These are phyloP conservation scores for Saccharomyces hybrid DNA, from an alignment of 1,139 yeast species.

Conservation along the genomic window DNA sequence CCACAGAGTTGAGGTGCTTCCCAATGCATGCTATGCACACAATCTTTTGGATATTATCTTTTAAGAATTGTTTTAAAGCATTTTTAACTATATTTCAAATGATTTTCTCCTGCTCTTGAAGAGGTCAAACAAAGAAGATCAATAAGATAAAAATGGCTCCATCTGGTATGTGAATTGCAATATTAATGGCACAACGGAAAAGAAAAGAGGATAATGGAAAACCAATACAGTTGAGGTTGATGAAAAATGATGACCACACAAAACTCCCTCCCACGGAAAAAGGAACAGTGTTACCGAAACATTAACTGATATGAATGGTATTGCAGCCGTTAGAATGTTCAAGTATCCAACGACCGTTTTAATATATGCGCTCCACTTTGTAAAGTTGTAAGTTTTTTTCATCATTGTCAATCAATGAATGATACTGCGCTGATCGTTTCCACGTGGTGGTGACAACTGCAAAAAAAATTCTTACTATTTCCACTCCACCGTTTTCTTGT, in stretches of 20 bases:
- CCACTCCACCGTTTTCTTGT: neutral
- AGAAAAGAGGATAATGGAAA: neutral
- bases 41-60: neutral
- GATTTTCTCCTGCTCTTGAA: neutral
- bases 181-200: neutral
- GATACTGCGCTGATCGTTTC: too few species aligned
- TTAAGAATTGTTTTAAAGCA: neutral
- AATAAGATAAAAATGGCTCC: constrained; percentile 41
- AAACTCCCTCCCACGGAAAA: neutral
- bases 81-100: neutral
- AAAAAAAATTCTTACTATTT: neutral
- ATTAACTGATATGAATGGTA: neutral
- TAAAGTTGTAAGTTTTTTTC: too few species aligned
- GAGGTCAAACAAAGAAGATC: constrained; percentile 2
- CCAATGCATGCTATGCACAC: neutral
- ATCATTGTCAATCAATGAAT: too few species aligned
- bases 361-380: neutral
- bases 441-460: too few species aligned
- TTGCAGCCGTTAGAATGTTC: neutral
- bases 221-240: neutral
- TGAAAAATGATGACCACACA: neutral
- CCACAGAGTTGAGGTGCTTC: neutral
- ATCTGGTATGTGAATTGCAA: constrained; percentile 37
- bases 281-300: neutral
- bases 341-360: neutral